These are phyloP conservation scores for Fusarium sp. DNA, from an alignment of 2,329 filamentous ascomycete species.

Conservation along the genomic window DNA sequence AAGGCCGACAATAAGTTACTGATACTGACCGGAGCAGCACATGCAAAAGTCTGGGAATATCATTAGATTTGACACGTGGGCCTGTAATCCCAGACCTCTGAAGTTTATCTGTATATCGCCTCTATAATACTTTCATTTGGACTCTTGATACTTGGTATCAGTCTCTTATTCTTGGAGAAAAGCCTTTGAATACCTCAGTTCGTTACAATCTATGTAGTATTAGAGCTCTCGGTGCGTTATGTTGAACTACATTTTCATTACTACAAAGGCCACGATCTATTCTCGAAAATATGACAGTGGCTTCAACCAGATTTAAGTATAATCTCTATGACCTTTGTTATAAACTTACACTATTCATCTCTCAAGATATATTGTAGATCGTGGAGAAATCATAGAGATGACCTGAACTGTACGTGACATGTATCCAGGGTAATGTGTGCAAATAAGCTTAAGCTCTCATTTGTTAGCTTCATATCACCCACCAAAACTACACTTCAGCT, in stretches of 20 bases:
- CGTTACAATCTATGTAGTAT: neutral
- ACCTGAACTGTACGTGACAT: too few relatives aligned
- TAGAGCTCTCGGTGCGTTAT: neutral
- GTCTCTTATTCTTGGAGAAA: neutral
- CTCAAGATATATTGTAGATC: too few relatives aligned
- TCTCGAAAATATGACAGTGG: neutral
- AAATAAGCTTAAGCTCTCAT: too few relatives aligned
- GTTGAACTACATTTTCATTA: neutral
- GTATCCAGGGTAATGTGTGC: too few relatives aligned
- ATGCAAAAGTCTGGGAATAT: neutral
- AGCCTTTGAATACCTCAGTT: neutral
- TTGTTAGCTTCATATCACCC: too few relatives aligned
- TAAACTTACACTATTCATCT: too few relatives aligned
- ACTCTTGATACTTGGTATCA: neutral
- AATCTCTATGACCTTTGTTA: too few relatives aligned
- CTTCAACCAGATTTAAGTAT: too few relatives aligned
- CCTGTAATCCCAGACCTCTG: neutral
- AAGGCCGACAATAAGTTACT: neutral
- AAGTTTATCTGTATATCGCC: too few relatives aligned
- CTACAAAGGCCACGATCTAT: neutral
- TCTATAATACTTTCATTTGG: neutral
- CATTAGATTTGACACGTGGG: neutral
- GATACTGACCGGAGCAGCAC: rapidly evolving
- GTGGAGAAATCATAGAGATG: too few relatives aligned
- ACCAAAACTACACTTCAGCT: too few relatives aligned